Percentiles rank a stretch among this genome's conserved stretches.
Evolutionary conservation across 768 basidiomycete species (phyloP).

Genomic region (Suillus weaverae): DNA sequence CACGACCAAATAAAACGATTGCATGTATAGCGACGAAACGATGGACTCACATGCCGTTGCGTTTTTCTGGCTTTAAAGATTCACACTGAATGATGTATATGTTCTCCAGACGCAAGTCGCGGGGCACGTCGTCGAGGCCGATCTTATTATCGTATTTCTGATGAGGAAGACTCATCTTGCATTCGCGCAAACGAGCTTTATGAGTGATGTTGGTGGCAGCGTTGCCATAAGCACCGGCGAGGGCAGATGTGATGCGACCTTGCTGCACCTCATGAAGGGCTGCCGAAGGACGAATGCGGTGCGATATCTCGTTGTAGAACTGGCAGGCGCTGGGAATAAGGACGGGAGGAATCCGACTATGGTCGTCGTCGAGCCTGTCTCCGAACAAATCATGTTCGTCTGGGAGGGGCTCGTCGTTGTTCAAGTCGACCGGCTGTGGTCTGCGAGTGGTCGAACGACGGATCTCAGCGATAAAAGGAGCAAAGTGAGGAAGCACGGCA

Average conservation of each 20-base stretch:
- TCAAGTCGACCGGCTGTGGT: neutral
- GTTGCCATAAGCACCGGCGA: neutral
- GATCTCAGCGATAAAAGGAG: neutral
- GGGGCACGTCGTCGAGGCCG: neutral
- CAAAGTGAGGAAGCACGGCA: neutral
- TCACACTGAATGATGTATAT: neutral
- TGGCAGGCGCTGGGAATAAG: neutral
- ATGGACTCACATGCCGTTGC: neutral
- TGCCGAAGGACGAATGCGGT: neutral
- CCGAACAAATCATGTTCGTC: neutral
- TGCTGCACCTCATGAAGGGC: neutral
- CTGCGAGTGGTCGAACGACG: neutral
- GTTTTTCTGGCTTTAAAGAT: neutral
- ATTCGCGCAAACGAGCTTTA: too few species aligned
- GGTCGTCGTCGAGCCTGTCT: neutral
- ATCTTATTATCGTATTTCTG: neutral
- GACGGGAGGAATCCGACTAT: neutral
- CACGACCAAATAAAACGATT: too few species aligned
- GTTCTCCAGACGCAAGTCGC: neutral
- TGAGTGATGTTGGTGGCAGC: neutral
- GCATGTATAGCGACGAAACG: too few species aligned
- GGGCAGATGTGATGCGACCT: neutral
- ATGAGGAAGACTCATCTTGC: neutral
- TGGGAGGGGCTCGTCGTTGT: neutral
- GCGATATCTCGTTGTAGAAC: slow-evolving; percentile 3